Conservation (phyloP, 192 early-diverging fungal genomes). For the Rhizoclosmatium globosum region DNA sequence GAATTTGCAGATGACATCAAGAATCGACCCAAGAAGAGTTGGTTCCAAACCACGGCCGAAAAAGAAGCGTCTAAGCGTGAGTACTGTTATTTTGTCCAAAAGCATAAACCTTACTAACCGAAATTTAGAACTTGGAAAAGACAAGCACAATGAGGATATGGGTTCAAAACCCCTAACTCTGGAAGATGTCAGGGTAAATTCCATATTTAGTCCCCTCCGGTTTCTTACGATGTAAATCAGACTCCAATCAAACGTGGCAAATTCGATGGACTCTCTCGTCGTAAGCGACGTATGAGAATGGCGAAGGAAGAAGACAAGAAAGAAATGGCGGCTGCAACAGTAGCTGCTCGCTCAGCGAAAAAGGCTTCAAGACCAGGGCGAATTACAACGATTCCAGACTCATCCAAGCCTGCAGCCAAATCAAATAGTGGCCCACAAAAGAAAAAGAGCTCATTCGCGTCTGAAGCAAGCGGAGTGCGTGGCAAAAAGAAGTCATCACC, state of each 20-base stretch:
- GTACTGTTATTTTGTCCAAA: neutral
- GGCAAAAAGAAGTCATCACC: slow-evolving; percentile 7
- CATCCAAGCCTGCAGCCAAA: neutral
- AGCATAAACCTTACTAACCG: no score
- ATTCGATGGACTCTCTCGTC: slow-evolving; percentile 55
- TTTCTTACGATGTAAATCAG: neutral
- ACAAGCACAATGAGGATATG: slow-evolving; percentile 41
- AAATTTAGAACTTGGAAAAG: slow-evolving; percentile 40
- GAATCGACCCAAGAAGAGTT: slow-evolving; percentile 87
- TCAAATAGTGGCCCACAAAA: neutral
- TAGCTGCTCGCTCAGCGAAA: slow-evolving; percentile 49
- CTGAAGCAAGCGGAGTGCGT: slow-evolving; percentile 19
- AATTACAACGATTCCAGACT: slow-evolving; percentile 21
- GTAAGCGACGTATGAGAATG: slow-evolving; percentile 51
- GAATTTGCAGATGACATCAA: slow-evolving; percentile 87
- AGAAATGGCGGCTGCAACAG: slow-evolving; percentile 42
- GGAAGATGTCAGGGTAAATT: slow-evolving; percentile 28
- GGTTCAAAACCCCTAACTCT: slow-evolving; percentile 4
- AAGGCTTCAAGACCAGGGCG: slow-evolving; percentile 26
- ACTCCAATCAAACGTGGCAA: slow-evolving; percentile 46
- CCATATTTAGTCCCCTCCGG: neutral
- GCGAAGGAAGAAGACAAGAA: slow-evolving; percentile 55
- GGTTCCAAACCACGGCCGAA: slow-evolving; percentile 90
- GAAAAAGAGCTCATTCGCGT: slow-evolving; percentile 19
- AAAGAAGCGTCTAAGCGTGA: slow-evolving; percentile 71